phyloP scores from a whole-genome alignment of 176 grass and related monocot species.

The Pontederia crassipes region DNA sequence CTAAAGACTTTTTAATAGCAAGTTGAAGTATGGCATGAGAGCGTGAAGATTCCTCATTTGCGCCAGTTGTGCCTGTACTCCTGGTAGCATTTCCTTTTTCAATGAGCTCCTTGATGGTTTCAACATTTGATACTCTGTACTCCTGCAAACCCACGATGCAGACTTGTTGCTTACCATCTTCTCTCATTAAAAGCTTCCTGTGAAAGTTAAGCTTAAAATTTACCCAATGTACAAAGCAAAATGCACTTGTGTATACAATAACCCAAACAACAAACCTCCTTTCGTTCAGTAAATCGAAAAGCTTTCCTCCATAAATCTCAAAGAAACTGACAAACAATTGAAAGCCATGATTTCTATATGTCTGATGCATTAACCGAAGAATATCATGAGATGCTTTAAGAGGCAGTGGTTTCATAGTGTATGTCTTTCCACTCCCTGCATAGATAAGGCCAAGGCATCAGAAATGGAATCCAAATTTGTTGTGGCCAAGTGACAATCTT shows the following conservation, averaged over 20 bases:
- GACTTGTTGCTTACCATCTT: conserved; percentile 98
- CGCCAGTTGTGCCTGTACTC: conserved; percentile 94
- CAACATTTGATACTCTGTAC: conserved; percentile 74
- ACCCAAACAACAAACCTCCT: conserved; percentile 43
- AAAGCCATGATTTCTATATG: conserved; percentile 86
- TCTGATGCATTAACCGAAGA: conserved; percentile 85
- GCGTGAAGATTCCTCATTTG: conserved; percentile 92
- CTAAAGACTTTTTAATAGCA: conserved; percentile 78
- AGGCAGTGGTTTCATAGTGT: conserved; percentile 91
- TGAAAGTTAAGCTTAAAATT: conserved; percentile 12
- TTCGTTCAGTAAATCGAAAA: conserved; percentile 95
- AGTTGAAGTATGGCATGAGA: conserved; percentile 99
- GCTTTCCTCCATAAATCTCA: conserved; percentile 97
- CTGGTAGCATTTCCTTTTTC: conserved; percentile 86
- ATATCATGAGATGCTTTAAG: conserved; percentile 97
- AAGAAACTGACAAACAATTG: conserved; percentile 96
- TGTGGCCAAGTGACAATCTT: too few species aligned
- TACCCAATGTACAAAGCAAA: conserved; percentile 9
- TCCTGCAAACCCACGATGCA: conserved; percentile 96
- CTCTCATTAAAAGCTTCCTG: conserved; percentile 98
- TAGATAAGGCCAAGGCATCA: conserved; percentile 20
- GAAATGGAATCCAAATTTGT: conserved; percentile 5
- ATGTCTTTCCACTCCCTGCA: conserved; percentile 96
- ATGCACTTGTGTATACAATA: conserved; percentile 4
- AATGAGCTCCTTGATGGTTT: conserved; percentile 86